Evolutionary conservation across 225 moss, liverwort and hornwort species (phyloP), one percentile per base, ranked within the genome.

Genomic region (Takakia lepidozioides): DNA sequence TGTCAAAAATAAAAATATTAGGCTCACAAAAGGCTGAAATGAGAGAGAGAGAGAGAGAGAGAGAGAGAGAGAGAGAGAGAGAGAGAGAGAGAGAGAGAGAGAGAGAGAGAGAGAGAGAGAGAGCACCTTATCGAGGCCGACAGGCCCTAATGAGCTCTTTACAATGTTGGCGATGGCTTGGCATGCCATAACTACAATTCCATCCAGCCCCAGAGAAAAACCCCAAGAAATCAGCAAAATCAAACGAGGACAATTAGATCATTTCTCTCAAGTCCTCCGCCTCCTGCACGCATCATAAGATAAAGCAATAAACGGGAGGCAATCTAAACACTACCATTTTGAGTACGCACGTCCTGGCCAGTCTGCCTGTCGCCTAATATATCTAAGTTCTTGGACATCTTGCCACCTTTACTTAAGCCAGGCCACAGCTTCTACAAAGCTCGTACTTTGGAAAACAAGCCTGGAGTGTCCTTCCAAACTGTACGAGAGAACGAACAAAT

Each of bases 111-210:
- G 1, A 11, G 11, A 4, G n/a, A 21, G 15, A 5, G 46, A 8
- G 39, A 51, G 29, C 50, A 88, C 92, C 87, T 88, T 88, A 66
- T 93, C 81, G 25, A 88, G 81, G 56, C 84, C 93, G 7, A 93
- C 86, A 25, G 93, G 93, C 27, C 86, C 93, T 47, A 86, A 66
- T 2, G 86, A 93, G 49, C 78, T 82, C 74, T 93, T 86, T 41
- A 88, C 86, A 56, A 86, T 88, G 55, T 84, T 93, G 52, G 93
- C 88, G 55, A 93, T 75, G 27, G 93, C 93, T 54, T 86, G 83
- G 54, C 88, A 86, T 11, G 79, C 86, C 78, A 65, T 86, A 38
- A 84, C 85, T 88, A 70, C 40, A 60, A 56, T 54, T 7, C n/a
- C n/a, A n/a, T n/a, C n/a, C n/a, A n/a, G n/a, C n/a, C n/a, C n/a